Evolutionary conservation across 2,329 filamentous ascomycete genomes (phyloP).

Genomic region (Aspergillus chevalieri): DNA sequence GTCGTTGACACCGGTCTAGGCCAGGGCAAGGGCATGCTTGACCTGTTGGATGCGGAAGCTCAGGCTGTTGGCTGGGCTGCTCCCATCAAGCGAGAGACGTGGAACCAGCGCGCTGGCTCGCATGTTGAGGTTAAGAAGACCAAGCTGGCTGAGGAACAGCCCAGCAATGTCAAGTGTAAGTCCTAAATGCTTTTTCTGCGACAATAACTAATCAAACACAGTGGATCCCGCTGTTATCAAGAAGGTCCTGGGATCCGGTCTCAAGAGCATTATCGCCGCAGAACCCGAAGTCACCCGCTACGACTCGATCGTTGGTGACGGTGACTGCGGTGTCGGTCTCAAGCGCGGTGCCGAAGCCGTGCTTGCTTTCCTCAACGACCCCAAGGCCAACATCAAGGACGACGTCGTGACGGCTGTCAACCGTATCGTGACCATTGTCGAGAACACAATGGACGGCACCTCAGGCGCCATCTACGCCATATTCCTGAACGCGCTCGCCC

Average conservation of each 20-base stretch:
- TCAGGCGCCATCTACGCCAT: constrained; percentile 77
- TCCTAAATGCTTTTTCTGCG: constrained; percentile 16
- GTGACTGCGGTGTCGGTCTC: constrained; percentile 81
- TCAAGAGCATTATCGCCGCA: constrained; percentile 55
- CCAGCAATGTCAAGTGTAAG: constrained; percentile 50
- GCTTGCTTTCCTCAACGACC: constrained; percentile 37
- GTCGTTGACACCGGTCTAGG: constrained; percentile 55
- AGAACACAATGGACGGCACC: constrained; percentile 67
- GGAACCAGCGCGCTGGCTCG: constrained; percentile 45
- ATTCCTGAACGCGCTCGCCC: constrained; percentile 78
- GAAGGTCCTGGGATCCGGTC: constrained; percentile 48
- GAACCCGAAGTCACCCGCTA: constrained; percentile 62
- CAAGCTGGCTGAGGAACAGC: constrained; percentile 39
- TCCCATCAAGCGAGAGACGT: constrained; percentile 53
- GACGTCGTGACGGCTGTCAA: constrained; percentile 57
- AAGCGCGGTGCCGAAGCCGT: constrained; percentile 74
- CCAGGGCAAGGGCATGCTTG: constrained; percentile 51
- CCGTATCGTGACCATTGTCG: constrained; percentile 57
- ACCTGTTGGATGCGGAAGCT: constrained; percentile 61
- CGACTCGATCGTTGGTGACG: constrained; percentile 80
- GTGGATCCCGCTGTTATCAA: constrained; percentile 48
- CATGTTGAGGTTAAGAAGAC: constrained; percentile 37
- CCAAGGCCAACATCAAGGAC: constrained; percentile 40
- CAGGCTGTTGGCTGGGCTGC: constrained; percentile 64
- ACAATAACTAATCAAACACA: constrained; percentile 16